Percentiles rank a stretch among this genome's conserved stretches.
Evolutionary conservation across 2,329 filamentous ascomycete species (phyloP).

Genomic region (Ophiosphaerella narmari): DNA sequence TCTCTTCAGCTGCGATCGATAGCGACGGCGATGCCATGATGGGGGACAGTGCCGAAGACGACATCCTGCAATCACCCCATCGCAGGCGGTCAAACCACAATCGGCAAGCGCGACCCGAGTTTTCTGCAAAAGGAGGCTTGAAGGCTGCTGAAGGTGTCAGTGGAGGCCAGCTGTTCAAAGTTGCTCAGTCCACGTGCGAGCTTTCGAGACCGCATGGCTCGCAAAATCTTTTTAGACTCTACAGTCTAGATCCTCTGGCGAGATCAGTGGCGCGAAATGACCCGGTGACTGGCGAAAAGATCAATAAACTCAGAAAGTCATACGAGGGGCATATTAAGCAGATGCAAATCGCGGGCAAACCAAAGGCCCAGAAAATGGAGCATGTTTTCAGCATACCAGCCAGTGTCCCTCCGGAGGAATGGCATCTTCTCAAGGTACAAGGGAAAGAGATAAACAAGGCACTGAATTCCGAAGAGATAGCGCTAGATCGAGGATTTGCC

Average conservation of each 20-base stretch:
- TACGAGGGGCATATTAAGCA: conserved; percentile 59
- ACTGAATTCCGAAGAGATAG: conserved; percentile 33
- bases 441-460: conserved; percentile 47
- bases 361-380: conserved; percentile 52
- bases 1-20: conserved; percentile 40
- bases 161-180: conserved; percentile 42
- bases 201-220: conserved; percentile 61
- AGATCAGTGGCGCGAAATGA: conserved; percentile 64
- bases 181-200: conserved; percentile 42
- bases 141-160: conserved; percentile 37
- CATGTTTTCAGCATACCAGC: conserved; percentile 42
- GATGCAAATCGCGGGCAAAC: conserved; percentile 54
- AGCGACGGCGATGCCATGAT: conserved; percentile 51
- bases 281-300: conserved; percentile 67
- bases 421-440: conserved; percentile 44
- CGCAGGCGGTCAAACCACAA: conserved; percentile 54
- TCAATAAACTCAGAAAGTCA: conserved; percentile 63
- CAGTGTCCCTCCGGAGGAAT: conserved; percentile 48
- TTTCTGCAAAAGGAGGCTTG: conserved; percentile 30
- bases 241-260: conserved; percentile 60
- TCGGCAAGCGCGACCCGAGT: conserved; percentile 44
- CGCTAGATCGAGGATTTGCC: conserved; percentile 27
- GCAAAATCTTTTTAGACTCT: conserved; percentile 64
- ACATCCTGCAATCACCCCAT: conserved; percentile 32
- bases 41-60: conserved; percentile 41